These are phyloP conservation scores for Beauveria varroae DNA, from an alignment of 2,329 filamentous ascomycete species.

Conservation along the genomic window DNA sequence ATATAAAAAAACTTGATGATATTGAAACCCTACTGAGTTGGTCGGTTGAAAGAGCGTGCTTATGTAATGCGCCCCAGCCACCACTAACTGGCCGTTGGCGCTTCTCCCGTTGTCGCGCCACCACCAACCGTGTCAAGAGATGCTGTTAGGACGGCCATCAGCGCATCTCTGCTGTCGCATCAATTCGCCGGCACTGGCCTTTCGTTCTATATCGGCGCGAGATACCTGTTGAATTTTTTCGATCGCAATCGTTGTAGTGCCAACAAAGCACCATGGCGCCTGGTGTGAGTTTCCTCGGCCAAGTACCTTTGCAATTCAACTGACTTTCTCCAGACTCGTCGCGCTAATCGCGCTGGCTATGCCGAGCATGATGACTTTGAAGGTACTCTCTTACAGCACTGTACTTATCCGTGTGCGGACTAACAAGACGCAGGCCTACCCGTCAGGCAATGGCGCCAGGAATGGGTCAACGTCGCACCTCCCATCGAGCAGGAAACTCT, in stretches of 20 bases:
- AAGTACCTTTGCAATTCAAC: not conserved
- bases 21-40: not conserved
- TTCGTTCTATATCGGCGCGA: not conserved
- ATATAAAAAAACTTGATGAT: not conserved
- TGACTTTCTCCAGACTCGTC: slow-evolving; percentile 38
- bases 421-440: slow-evolving; percentile 57
- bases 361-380: slow-evolving; percentile 57
- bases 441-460: slow-evolving; percentile 81
- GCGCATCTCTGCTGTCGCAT: slow-evolving; percentile 9
- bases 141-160: not conserved
- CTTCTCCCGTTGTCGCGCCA: slow-evolving; percentile 6
- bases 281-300: not conserved
- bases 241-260: slow-evolving; percentile 1
- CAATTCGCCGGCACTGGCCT: not conserved
- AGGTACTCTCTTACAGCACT: slow-evolving; percentile 29
- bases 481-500: slow-evolving; percentile 55
- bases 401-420: not conserved
- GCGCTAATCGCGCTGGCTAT: slow-evolving; percentile 48
- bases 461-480: slow-evolving; percentile 60
- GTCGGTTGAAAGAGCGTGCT: not conserved
- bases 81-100: not conserved
- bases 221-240: not conserved
- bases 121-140: slow-evolving; percentile 11
- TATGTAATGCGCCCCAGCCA: slow-evolving; percentile 9
- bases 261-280: slow-evolving; percentile 10